Percentiles rank a stretch among this genome's conserved stretches.
Conservation (phyloP, 2,329 filamentous ascomycete genomes). For the Fusarium papillatum region DNA sequence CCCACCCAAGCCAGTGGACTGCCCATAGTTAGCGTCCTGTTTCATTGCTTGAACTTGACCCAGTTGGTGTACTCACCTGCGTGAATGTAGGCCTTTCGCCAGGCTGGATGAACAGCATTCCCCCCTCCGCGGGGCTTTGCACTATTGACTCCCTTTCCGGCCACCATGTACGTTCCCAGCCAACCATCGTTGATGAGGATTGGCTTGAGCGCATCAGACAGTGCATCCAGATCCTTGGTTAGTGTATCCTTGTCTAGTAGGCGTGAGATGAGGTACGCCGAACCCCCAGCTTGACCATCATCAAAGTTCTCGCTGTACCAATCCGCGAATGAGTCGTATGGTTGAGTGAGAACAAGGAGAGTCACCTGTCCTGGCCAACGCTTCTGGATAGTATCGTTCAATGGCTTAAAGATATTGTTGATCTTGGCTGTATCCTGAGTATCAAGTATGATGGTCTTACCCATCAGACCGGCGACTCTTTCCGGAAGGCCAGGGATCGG, state of each 20-base stretch:
- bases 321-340: slow-evolving; percentile 50
- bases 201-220: slow-evolving; percentile 53
- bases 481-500: slow-evolving; percentile 51
- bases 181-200: slow-evolving; percentile 46
- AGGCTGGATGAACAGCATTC: slow-evolving; percentile 64
- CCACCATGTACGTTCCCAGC: slow-evolving; percentile 54
- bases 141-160: slow-evolving; percentile 57
- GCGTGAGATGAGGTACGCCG: slow-evolving; percentile 56
- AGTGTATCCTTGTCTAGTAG: slow-evolving; percentile 56
- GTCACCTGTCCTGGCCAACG: slow-evolving; percentile 48
- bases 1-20: slow-evolving; percentile 15
- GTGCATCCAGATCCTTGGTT: slow-evolving; percentile 38
- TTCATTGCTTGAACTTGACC: neutral
- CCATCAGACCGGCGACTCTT: slow-evolving; percentile 51
- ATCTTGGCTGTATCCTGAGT: slow-evolving; percentile 45
- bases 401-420: slow-evolving; percentile 47
- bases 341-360: slow-evolving; percentile 24
- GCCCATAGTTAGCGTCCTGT: neutral
- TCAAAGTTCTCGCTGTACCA: slow-evolving; percentile 54
- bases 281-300: slow-evolving; percentile 48
- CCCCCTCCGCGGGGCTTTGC: slow-evolving; percentile 58
- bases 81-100: slow-evolving; percentile 59
- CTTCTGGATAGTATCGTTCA: slow-evolving; percentile 52
- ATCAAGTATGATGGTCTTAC: slow-evolving; percentile 51
- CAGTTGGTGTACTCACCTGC: slow-evolving; percentile 46